Base-by-base conservation (phyloP, 257 asterid genomes). In the Anisodus acutangulus region DNA sequence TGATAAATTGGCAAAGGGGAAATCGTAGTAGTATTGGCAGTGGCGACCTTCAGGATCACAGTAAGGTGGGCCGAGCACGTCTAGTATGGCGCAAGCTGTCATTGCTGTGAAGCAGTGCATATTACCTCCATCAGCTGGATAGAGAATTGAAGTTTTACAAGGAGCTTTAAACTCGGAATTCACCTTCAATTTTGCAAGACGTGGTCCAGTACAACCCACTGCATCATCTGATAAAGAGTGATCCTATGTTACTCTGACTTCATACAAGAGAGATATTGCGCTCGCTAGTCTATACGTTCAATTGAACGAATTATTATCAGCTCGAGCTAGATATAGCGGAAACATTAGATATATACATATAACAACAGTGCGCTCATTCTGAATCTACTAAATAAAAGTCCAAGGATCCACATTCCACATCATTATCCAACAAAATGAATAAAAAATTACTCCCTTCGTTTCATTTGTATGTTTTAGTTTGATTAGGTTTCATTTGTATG, bases 61-160 rank as follows among this genome's bases (percentile, higher is more conserved):
- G 62, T 95, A 95, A 1, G 98, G 98, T 13, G 98, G 98, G 55
- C 98, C 98, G 0, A 95, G 97, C 71, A 95, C 98, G 26, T 95
- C 98, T 3, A 95, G 92, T 31, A 95, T 90, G 0, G 98, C 98
- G n/a, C 98, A 95, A 0, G 98, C 92, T 0, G 97, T 91, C 86
- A 60, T 87, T 59, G 98, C 98, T 3, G 97, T 94, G 88, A 94
- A 92, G 79, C 93, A 86, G 84, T 95, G 98, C 94, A 95, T 90
- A 85, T 95, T 95, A 8, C 98, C 98, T 9, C 98, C 98, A 1
- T 90, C 97, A 15, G 92, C 72, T 0, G 98, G 98, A 78, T 92
- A 95, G 45, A 95, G 94, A 81, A 95, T 91, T 54, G 92, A 86
- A 7, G 98, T 86, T 17, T 74, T 79, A 85, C 97, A 91, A 10